Percentiles rank a stretch among this genome's conserved stretches.
These are phyloP conservation scores for Fallopia convolvulus DNA, from an alignment of 148 eudicot species.

Conservation along the genomic window DNA sequence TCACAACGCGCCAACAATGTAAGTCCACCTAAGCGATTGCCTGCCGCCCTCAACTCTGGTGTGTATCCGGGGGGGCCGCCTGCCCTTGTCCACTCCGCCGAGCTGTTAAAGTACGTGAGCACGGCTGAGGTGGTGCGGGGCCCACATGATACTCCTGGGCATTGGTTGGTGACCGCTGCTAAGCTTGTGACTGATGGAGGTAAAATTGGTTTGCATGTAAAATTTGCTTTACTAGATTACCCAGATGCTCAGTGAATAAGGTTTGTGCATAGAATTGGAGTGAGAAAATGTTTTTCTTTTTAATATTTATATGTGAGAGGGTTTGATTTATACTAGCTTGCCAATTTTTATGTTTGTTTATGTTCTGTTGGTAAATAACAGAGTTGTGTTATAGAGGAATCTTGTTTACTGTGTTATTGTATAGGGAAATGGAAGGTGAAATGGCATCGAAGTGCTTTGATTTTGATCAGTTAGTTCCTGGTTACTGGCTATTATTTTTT, in stretches of 20 bases:
- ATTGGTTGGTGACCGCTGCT: constrained; percentile 91
- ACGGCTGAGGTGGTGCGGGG: constrained; percentile 67
- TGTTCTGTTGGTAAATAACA: background rate
- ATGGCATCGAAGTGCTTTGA: background rate
- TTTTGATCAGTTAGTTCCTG: background rate
- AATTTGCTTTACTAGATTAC: constrained; percentile 79
- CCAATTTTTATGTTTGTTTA: background rate
- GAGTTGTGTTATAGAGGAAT: background rate
- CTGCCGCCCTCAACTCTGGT: constrained; percentile 72
- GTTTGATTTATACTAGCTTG: background rate
- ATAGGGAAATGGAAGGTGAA: background rate
- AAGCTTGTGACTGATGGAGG: constrained; percentile 70
- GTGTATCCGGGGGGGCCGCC: constrained; percentile 93
- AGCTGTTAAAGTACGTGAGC: constrained; percentile 66
- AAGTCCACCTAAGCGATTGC: constrained; percentile 50
- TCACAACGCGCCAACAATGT: constrained; percentile 31
- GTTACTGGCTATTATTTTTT: background rate
- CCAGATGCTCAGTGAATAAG: constrained; percentile 28
- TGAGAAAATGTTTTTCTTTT: background rate
- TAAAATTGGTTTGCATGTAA: constrained; percentile 74
- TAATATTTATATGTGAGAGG: background rate
- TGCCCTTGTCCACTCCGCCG: constrained; percentile 48
- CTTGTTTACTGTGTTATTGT: constrained; percentile 2
- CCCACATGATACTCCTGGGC: constrained; percentile 84
- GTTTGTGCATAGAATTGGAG: constrained; percentile 18